These are phyloP conservation scores for Mrakia frigida DNA, from an alignment of 768 basidiomycete species.

Conservation along the genomic window DNA sequence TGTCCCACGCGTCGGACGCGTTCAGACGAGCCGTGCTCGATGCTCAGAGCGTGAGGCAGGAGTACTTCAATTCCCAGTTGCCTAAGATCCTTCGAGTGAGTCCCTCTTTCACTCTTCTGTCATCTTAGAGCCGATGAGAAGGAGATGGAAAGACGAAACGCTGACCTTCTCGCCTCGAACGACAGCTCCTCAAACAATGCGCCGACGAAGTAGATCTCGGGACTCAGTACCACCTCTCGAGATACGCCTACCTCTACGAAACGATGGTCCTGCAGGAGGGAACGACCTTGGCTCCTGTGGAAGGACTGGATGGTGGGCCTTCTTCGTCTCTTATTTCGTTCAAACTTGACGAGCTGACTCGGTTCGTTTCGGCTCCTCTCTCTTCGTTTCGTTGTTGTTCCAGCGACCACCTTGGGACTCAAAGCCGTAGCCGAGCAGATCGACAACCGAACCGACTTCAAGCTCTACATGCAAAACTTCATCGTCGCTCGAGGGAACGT, in stretches of 20 bases:
- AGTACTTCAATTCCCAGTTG: constrained; percentile 95
- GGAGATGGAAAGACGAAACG: too few relatives aligned
- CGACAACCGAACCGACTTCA: constrained; percentile 92
- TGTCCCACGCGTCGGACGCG: constrained; percentile 78
- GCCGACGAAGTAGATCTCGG: constrained; percentile 94
- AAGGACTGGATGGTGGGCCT: constrained; percentile 41
- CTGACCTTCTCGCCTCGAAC: constrained; percentile 11
- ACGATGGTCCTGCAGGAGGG: constrained; percentile 85
- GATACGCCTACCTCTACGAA: constrained; percentile 92
- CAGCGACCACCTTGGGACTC: constrained; percentile 58
- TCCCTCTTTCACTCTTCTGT: constrained; percentile 35
- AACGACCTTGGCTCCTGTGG: constrained; percentile 65
- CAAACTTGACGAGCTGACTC: too few relatives aligned
- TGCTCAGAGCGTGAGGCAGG: constrained; percentile 83
- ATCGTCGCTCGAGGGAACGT: constrained; percentile 71
- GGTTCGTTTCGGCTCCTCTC: constrained; percentile 2
- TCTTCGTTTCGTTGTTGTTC: neutral
- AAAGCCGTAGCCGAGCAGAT: constrained; percentile 84
- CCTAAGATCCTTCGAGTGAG: constrained; percentile 86
- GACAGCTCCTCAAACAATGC: constrained; percentile 89
- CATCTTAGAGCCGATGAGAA: neutral
- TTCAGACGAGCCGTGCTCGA: constrained; percentile 87
- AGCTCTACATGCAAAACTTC: constrained; percentile 95
- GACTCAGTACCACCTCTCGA: constrained; percentile 92
- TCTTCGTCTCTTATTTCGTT: neutral